A percentile compares a stretch with the other conserved stretches of the same genome.
Evolutionary conservation across 495 filamentous ascomycete species (phyloP).

Genomic region (Neohortaea acidophila): DNA sequence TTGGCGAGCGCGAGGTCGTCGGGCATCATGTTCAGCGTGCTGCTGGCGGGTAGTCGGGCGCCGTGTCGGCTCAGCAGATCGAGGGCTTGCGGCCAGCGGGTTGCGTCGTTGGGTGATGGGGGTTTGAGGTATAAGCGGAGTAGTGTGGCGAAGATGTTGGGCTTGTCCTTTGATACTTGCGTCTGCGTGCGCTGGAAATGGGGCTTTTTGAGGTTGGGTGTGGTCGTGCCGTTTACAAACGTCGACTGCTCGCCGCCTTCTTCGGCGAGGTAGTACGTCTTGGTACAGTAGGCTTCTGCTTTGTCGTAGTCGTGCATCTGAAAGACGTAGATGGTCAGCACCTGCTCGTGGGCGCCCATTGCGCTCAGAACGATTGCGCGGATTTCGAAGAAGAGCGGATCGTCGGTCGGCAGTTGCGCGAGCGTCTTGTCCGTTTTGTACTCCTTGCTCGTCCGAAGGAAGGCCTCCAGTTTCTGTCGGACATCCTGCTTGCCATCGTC

Average conservation of each 20-base stretch:
- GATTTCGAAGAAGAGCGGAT: constrained; percentile 75
- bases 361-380: constrained; percentile 85
- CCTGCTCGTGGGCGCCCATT: constrained; percentile 90
- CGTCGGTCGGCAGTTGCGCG: constrained; percentile 58
- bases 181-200: not conserved
- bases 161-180: constrained; percentile 3
- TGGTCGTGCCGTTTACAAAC: constrained; percentile 18
- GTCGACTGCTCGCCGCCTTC: not conserved
- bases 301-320: constrained; percentile 73
- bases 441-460: constrained; percentile 59
- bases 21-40: constrained; percentile 75
- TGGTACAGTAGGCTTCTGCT: constrained; percentile 93
- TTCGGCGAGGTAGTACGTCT: constrained; percentile 48
- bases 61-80: constrained; percentile 82
- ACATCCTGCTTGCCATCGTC: constrained; percentile 33
- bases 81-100: constrained; percentile 58
- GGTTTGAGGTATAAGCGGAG: constrained; percentile 82
- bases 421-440: constrained; percentile 69
- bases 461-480: constrained; percentile 51
- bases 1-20: constrained; percentile 57
- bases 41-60: constrained; percentile 71
- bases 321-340: constrained; percentile 91
- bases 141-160: constrained; percentile 76
- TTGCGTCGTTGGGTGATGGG: constrained; percentile 54
- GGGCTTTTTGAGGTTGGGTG: constrained; percentile 3